Evolutionary conservation across 805 yeast genomes (phyloP).

Genomic region (Wickerhamomyces bisporus): DNA sequence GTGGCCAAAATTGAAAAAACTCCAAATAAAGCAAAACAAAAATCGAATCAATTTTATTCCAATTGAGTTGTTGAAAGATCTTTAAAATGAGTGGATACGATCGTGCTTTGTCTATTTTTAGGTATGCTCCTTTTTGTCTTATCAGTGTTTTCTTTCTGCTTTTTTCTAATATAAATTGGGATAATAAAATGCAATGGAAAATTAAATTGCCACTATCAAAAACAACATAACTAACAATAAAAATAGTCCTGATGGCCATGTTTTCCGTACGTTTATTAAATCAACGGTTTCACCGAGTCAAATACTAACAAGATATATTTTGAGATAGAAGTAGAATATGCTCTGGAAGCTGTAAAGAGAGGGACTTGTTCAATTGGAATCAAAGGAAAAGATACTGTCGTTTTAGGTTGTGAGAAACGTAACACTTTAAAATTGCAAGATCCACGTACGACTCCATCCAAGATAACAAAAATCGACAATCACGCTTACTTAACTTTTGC

Average conservation of each 20-base stretch:
- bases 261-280: conserved; percentile 61
- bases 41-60: too few relatives aligned
- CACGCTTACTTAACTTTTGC: conserved; percentile 93
- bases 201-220: conserved; percentile 8
- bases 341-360: conserved; percentile 94
- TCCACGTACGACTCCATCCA: conserved; percentile 92
- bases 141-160: background rate
- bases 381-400: conserved; percentile 84
- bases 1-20: background rate
- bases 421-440: conserved; percentile 93
- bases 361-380: conserved; percentile 99
- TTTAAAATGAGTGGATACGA: conserved; percentile 85
- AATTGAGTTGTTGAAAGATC: background rate
- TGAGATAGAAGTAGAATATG: conserved; percentile 87
- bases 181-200: too few relatives aligned
- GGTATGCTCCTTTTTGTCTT: conserved; percentile 47
- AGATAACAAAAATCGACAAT: conserved; percentile 85
- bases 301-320: background rate
- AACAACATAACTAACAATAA: background rate
- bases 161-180: too few relatives aligned
- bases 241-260: conserved; percentile 93
- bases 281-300: background rate
- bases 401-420: conserved; percentile 94
- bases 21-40: background rate
- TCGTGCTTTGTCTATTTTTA: conserved; percentile 94